Evolutionary conservation across 495 filamentous ascomycete species (phyloP).

Genomic region (Annulohypoxylon bovei): DNA sequence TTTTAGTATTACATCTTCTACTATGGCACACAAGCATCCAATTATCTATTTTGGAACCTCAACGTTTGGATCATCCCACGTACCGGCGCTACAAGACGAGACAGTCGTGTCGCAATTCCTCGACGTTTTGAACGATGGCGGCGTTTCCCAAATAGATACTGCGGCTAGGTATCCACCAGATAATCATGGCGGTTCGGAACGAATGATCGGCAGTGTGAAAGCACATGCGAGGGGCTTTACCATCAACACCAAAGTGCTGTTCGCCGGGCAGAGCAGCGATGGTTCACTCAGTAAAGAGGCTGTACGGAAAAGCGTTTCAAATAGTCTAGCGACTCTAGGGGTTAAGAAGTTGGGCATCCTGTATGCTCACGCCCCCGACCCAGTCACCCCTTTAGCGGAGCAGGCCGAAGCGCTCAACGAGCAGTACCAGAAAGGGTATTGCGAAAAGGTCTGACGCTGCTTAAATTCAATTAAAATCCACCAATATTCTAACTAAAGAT

Average conservation of each 20-base stretch:
- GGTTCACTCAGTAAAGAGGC: constrained; percentile 15
- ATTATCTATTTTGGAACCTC: constrained; percentile 19
- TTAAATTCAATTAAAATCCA: not conserved
- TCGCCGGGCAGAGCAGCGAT: not conserved
- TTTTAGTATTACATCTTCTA: not conserved
- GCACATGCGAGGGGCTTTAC: constrained; percentile 38
- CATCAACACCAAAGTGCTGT: constrained; percentile 44
- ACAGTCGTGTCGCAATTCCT: constrained; percentile 7
- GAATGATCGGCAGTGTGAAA: constrained; percentile 37
- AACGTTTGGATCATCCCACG: constrained; percentile 20
- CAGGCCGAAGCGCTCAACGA: constrained; percentile 53
- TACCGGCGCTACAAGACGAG: constrained; percentile 16
- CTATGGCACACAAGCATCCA: constrained; percentile 14
- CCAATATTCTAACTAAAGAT: not conserved
- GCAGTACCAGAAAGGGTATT: constrained; percentile 41
- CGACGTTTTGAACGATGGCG: constrained; percentile 4
- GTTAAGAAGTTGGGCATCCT: constrained; percentile 39
- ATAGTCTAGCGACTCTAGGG: constrained; percentile 30
- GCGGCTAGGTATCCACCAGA: constrained; percentile 29
- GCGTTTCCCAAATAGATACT: constrained; percentile 27
- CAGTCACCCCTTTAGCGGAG: constrained; percentile 53
- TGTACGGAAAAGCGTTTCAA: constrained; percentile 30
- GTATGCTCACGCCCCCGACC: constrained; percentile 56
- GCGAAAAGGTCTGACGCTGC: constrained; percentile 3
- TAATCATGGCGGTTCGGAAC: constrained; percentile 34